Evolutionary conservation across 768 basidiomycete species (phyloP).

Genomic region (Macrolepiota dolichaula): DNA sequence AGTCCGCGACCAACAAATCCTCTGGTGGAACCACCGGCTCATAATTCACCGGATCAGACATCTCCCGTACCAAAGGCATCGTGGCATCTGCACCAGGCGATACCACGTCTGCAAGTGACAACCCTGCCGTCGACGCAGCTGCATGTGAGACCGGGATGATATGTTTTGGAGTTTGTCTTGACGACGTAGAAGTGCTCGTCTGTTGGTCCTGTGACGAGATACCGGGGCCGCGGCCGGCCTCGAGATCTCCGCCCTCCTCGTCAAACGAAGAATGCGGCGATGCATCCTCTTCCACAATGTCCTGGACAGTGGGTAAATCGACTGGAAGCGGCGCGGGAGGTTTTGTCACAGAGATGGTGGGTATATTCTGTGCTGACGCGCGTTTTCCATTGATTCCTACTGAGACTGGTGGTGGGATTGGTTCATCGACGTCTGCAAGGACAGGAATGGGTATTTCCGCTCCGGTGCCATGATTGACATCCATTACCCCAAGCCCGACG

Average conservation of each 20-base stretch:
- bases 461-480: constrained; percentile 37
- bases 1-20: constrained; percentile 10
- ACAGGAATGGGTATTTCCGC: constrained; percentile 65
- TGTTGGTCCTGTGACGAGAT: constrained; percentile 22
- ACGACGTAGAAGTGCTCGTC: neutral
- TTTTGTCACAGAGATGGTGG: constrained; percentile 63
- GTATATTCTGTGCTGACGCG: constrained; percentile 27
- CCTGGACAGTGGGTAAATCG: constrained; percentile 60
- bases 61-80: constrained; percentile 16
- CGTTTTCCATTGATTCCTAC: constrained; percentile 19
- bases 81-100: constrained; percentile 10
- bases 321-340: constrained; percentile 71
- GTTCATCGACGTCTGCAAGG: constrained; percentile 37
- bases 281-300: constrained; percentile 47
- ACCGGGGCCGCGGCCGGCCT: constrained; percentile 40
- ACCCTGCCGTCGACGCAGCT: neutral
- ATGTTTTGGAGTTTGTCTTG: neutral
- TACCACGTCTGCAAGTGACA: constrained; percentile 7
- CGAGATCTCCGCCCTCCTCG: constrained; percentile 35
- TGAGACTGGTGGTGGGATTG: constrained; percentile 29
- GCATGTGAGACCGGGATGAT: neutral
- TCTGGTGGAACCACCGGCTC: neutral
- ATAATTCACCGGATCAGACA: constrained; percentile 17
- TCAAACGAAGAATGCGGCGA: constrained; percentile 40
- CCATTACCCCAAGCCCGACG: constrained; percentile 38